Evolutionary conservation across 177 flowering plant species (phyloP), one percentile per base, ranked within the genome.

Genomic region (Tripterygium wilfordii): DNA sequence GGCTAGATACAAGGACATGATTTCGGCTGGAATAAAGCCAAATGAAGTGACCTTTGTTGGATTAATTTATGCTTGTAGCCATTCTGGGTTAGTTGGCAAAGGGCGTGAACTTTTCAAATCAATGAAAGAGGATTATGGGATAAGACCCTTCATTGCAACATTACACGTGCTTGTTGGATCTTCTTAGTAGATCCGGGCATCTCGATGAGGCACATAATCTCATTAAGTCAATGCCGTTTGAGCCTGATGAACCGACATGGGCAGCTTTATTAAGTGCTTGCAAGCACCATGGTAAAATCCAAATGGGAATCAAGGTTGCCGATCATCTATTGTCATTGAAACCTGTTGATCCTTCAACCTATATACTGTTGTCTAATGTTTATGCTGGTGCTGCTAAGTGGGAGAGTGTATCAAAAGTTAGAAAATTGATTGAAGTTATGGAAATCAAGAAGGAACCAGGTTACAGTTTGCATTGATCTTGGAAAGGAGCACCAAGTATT

Each of bases 161-260:
- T 51, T 79, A 79, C 45, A 79, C 83, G 8, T 82, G 88, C 62
- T 70, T 74, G 15, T 46, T 79, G 53, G 85, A 82, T 68, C 82
- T 77, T 45, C 64, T 79, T 23, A 53, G 83, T 50, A 74, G 85
- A 30, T 75, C 83, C 15, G 89, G 85, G 17, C 73, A 56, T 36
- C 76, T 82, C 24, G 61, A 37, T 27, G 85, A 82, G 60, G 89
- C 89, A n/a, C 68, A 75, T 32, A 35, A 61, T 43, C 28, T 82
- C 19, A 58, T 79, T 4, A 57, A 54, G 16, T 39, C 49, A 19
- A 77, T 77, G 82, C 83, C 83, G 23, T 70, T 71, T 35, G 41
- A 75, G 50, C 83, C 85, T 19, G 89, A 82, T 69, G 83, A 82
- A 57, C 68, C 83, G 18, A 69, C 75, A 4, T 82, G 89, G 85